Conservation (phyloP, 2,329 filamentous ascomycete species). For the Alternaria metachromatica region DNA sequence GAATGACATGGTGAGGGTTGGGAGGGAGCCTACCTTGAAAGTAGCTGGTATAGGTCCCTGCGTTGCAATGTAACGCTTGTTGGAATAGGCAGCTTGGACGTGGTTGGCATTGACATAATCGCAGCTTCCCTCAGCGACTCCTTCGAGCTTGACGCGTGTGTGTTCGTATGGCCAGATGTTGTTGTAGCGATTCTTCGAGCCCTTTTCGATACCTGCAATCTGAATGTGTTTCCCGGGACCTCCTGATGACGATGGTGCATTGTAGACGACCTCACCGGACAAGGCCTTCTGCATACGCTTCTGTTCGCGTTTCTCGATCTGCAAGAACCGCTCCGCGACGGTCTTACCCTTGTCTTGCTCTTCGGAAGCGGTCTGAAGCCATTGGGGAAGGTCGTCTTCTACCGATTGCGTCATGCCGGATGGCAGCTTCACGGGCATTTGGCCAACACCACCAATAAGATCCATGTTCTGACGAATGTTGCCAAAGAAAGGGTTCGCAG, state of each 20-base stretch:
- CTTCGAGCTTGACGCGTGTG: constrained; percentile 79
- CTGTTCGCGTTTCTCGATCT: constrained; percentile 84
- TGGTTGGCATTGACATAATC: constrained; percentile 97
- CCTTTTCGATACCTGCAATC: constrained; percentile 92
- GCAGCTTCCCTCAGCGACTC: constrained; percentile 70
- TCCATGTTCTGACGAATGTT: constrained; percentile 98
- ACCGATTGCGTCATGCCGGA: constrained; percentile 56
- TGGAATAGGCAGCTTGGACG: constrained; percentile 77
- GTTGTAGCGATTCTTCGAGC: constrained; percentile 95
- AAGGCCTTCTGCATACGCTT: constrained; percentile 89
- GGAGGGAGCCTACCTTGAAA: constrained; percentile 71
- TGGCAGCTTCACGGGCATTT: constrained; percentile 69
- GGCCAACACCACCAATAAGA: constrained; percentile 88
- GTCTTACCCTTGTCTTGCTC: constrained; percentile 75
- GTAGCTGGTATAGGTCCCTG: constrained; percentile 93
- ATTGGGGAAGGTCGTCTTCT: constrained; percentile 69
- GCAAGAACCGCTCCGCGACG: constrained; percentile 82
- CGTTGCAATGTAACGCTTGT: constrained; percentile 94
- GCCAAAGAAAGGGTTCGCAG: constrained; percentile 87
- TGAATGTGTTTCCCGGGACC: constrained; percentile 63
- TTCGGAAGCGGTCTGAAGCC: constrained; percentile 75
- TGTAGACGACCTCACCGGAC: constrained; percentile 65
- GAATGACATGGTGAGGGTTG: neutral
- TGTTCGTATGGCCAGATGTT: constrained; percentile 98
- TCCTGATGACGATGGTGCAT: constrained; percentile 47